Conservation (phyloP, 2,329 filamentous ascomycete species). For the Albifimbria verrucaria region DNA sequence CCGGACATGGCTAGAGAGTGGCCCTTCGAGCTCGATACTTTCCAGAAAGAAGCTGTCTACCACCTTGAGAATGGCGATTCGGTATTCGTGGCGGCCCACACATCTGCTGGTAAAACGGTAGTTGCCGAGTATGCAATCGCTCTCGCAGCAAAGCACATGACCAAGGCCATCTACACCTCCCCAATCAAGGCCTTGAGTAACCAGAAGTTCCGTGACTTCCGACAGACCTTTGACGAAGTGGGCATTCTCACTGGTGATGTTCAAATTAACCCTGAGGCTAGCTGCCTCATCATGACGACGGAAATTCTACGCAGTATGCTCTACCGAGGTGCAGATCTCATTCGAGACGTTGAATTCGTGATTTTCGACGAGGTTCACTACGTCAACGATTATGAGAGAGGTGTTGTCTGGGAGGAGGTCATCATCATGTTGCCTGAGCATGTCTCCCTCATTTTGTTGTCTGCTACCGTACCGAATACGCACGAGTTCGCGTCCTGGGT, state of each 20-base stretch:
- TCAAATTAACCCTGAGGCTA: constrained; percentile 95
- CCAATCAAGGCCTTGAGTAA: constrained; percentile 98
- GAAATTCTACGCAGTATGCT: constrained; percentile 98
- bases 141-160: constrained; percentile 96
- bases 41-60: constrained; percentile 98
- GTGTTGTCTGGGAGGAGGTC: constrained; percentile 98
- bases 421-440: constrained; percentile 99
- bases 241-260: constrained; percentile 97
- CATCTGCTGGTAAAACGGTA: constrained; percentile 95
- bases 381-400: constrained; percentile 92
- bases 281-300: constrained; percentile 98
- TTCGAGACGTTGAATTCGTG: constrained; percentile 96
- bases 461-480: constrained; percentile 95
- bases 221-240: constrained; percentile 86
- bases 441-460: constrained; percentile 90
- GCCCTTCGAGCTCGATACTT: constrained; percentile 96
- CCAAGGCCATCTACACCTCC: constrained; percentile 97
- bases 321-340: constrained; percentile 91
- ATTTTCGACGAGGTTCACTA: constrained; percentile 99
- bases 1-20: constrained; percentile 95
- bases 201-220: constrained; percentile 96
- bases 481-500: constrained; percentile 99
- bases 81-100: constrained; percentile 96
- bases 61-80: constrained; percentile 95
- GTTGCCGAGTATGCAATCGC: constrained; percentile 98